phyloP scores from a whole-genome alignment of 169 alveolate genomes.

The Plasmodium coatneyi region DNA sequence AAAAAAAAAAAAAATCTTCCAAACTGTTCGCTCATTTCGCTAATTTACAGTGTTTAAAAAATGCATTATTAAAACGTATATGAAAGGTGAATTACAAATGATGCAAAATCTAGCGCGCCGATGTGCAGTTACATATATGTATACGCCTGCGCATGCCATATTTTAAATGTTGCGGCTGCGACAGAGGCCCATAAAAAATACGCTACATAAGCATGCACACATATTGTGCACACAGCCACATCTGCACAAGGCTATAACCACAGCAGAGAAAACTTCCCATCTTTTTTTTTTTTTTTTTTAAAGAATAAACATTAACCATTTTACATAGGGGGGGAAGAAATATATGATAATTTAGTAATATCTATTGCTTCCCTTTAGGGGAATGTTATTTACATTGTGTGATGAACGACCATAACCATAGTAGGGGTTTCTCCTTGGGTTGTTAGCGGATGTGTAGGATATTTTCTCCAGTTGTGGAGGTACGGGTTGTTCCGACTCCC shows the following conservation, averaged over 20 bases:
- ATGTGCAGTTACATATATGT: not conserved
- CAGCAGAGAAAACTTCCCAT: not conserved
- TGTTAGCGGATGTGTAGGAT: slow-evolving; percentile 72
- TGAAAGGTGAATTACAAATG: slow-evolving; percentile 11
- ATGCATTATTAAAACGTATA: slow-evolving; percentile 10
- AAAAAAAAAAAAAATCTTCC: slow-evolving; percentile 9
- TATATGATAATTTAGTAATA: slow-evolving; percentile 24
- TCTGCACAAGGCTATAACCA: not conserved
- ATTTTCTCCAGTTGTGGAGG: slow-evolving; percentile 90
- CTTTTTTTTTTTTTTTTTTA: slow-evolving; percentile 14
- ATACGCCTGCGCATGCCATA: not conserved
- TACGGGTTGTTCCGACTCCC: slow-evolving; percentile 93
- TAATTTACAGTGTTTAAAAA: slow-evolving; percentile 16
- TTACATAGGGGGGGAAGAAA: not conserved
- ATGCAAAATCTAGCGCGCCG: not conserved
- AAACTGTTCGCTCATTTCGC: not conserved
- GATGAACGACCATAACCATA: slow-evolving; percentile 60
- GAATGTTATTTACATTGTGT: slow-evolving; percentile 29
- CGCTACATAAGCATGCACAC: not conserved
- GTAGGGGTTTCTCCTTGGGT: slow-evolving; percentile 73
- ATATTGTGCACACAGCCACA: not conserved
- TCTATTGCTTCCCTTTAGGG: slow-evolving; percentile 50
- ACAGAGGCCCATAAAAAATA: not conserved
- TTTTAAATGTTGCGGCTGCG: not conserved
- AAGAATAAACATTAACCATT: slow-evolving; percentile 3